Evolutionary conservation across 148 eudicot genomes (phyloP), one percentile per base, ranked within the genome.

Genomic region (Talinum fruticosum): DNA sequence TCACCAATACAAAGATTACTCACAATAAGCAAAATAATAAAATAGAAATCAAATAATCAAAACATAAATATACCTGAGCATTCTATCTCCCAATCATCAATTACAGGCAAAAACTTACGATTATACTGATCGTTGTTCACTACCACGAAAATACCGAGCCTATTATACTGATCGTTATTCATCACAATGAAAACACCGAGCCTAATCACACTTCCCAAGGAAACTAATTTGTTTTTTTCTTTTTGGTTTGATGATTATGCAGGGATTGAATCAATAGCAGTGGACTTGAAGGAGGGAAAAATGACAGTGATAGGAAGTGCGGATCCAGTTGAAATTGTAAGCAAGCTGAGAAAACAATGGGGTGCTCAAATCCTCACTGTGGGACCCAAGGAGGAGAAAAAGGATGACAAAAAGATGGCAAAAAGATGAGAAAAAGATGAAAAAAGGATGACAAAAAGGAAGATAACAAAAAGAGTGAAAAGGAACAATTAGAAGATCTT

Each of bases 231-330:
- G 1, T 49, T 49, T 49, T 49, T 14, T 49, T 10, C 7, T 41
- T 14, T 51, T 19, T 51, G 57, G 64, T 10, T 23, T 23, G 3
- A 59, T 28, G 66, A 8, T 8, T 45, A 45, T 88, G 73, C 79
- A 92, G 97, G 97, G n/a, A 76, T 92, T 33, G 83, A 88, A 36
- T 88, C 92, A 18, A 65, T 92, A 37, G 76, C 87, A n/a, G 80
- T 87, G 77, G 87, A 92, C 82, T 68, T 85, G 87, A 92, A 87
- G 67, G 92, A 82, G 21, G 78, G 85, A 78, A 92, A 90, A 74
- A 34, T 92, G 65, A 92, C 93, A 16, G 87, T 92, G 3, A 83
- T 81, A 23, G 91, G 91, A 59, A 84, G 85, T 18, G 82, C 88
- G 61, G 97, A 92, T 74, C 91, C 94, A 3, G 76, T 89, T 36